A percentile compares a stretch with the other conserved stretches of the same genome.
These are phyloP conservation scores for Ogataea haglerorum DNA, from an alignment of 805 yeast genomes.

Conservation along the genomic window DNA sequence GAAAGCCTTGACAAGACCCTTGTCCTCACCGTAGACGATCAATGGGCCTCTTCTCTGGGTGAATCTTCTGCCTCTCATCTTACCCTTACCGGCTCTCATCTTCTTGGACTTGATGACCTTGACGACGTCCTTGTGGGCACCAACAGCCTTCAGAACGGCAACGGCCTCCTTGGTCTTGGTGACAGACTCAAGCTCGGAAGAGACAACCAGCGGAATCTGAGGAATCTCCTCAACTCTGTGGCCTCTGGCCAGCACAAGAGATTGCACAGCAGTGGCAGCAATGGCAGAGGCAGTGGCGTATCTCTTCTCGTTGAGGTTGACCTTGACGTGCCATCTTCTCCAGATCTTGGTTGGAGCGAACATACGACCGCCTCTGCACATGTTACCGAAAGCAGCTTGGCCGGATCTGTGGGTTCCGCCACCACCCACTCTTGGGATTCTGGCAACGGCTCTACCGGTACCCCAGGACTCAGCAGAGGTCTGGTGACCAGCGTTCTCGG, in stretches of 20 bases:
- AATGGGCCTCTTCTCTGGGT: slow-evolving; percentile 99
- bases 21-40: slow-evolving; percentile 96
- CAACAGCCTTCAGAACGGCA: slow-evolving; percentile 95
- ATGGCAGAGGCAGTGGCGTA: slow-evolving; percentile 99
- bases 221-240: slow-evolving; percentile 98
- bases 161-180: slow-evolving; percentile 98
- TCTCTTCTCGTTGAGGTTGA: slow-evolving; percentile 99
- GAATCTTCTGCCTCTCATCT: slow-evolving; percentile 98
- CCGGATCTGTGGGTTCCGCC: slow-evolving; percentile 99
- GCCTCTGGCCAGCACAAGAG: slow-evolving; percentile 99
- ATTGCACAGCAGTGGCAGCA: slow-evolving; percentile 98
- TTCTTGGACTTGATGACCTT: slow-evolving; percentile 98
- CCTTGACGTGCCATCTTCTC: slow-evolving; percentile 99
- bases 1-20: slow-evolving; percentile 97
- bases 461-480: slow-evolving; percentile 99
- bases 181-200: slow-evolving; percentile 88
- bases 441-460: slow-evolving; percentile 99
- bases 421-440: slow-evolving; percentile 99
- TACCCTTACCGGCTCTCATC: slow-evolving; percentile 99
- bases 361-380: slow-evolving; percentile 99
- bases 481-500: slow-evolving; percentile 99
- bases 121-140: slow-evolving; percentile 98
- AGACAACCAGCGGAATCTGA: slow-evolving; percentile 97
- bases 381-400: slow-evolving; percentile 99
- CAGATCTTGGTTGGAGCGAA: slow-evolving; percentile 99